A percentile compares a stretch with the other conserved stretches of the same genome.
These are phyloP conservation scores for Naganishia antarctica DNA, from an alignment of 768 basidiomycete species.

Conservation along the genomic window DNA sequence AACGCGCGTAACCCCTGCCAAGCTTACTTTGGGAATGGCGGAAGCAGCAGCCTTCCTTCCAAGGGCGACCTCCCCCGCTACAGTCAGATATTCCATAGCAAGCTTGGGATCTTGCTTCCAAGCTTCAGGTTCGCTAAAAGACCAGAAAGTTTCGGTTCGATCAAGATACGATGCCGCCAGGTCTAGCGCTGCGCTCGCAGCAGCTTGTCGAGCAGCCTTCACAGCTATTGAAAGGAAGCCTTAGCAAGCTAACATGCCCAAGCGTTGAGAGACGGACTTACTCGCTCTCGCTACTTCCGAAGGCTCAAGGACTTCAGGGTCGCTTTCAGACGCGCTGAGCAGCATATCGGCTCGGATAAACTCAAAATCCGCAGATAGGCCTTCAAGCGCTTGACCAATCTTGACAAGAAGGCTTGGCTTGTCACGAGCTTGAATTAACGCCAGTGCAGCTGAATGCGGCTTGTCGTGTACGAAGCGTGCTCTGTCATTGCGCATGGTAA, in stretches of 20 bases:
- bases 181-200: slow-evolving; percentile 9
- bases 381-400: background rate
- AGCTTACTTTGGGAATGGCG: background rate
- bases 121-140: background rate
- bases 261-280: background rate
- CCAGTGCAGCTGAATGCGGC: slow-evolving; percentile 20
- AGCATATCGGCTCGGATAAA: slow-evolving; percentile 12
- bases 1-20: background rate
- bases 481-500: background rate
- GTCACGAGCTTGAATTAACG: background rate
- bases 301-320: background rate
- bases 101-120: slow-evolving; percentile 12
- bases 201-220: slow-evolving; percentile 10
- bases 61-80: slow-evolving; percentile 9
- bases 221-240: slow-evolving; percentile 1
- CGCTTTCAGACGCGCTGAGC: background rate
- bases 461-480: slow-evolving; percentile 38
- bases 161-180: slow-evolving; percentile 12
- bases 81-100: background rate
- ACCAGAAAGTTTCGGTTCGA: background rate
- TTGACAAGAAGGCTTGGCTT: background rate
- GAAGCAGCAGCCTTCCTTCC: background rate
- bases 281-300: slow-evolving; percentile 1
- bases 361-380: background rate
- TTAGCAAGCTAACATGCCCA: no score